A percentile compares a stretch with the other conserved stretches of the same genome.
Conservation (phyloP, 768 basidiomycete species). For the Rhodotorula kratochvilovae region DNA sequence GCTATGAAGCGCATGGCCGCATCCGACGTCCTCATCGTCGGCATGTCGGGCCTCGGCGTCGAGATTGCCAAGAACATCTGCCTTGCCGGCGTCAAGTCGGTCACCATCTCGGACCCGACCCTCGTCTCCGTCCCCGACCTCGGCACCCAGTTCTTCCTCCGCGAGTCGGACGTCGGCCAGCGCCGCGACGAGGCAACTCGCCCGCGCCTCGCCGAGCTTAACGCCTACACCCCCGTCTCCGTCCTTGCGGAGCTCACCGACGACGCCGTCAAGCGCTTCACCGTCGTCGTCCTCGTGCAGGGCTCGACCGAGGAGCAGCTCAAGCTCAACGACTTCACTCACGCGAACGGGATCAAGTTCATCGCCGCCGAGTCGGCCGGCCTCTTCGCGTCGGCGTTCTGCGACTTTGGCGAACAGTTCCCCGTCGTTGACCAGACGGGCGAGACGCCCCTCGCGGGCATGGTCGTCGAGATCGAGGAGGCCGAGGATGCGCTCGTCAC, state of each 20-base stretch:
- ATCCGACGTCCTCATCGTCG: conserved; percentile 90
- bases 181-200: conserved; percentile 77
- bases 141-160: conserved; percentile 96
- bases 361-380: conserved; percentile 86
- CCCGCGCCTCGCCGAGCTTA: conserved; percentile 86
- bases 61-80: conserved; percentile 97
- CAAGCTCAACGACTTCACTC: conserved; percentile 94
- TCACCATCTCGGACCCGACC: conserved; percentile 90
- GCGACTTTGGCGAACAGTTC: conserved; percentile 92
- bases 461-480: conserved; percentile 94
- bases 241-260: conserved; percentile 77
- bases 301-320: conserved; percentile 73
- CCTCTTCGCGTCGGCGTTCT: conserved; percentile 90
- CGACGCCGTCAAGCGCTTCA: conserved; percentile 65
- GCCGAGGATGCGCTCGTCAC: conserved; percentile 87
- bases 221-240: conserved; percentile 90
- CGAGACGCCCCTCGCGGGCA: conserved; percentile 84
- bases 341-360: conserved; percentile 80
- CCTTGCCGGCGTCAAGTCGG: conserved; percentile 94
- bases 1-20: conserved; percentile 99
- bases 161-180: conserved; percentile 78
- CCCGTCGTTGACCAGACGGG: conserved; percentile 97
- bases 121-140: conserved; percentile 82
- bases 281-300: conserved; percentile 75
- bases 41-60: conserved; percentile 83